Evolutionary conservation across 352 stramenopile species (phyloP).

Genomic region (Elongisporangium prolatum): DNA sequence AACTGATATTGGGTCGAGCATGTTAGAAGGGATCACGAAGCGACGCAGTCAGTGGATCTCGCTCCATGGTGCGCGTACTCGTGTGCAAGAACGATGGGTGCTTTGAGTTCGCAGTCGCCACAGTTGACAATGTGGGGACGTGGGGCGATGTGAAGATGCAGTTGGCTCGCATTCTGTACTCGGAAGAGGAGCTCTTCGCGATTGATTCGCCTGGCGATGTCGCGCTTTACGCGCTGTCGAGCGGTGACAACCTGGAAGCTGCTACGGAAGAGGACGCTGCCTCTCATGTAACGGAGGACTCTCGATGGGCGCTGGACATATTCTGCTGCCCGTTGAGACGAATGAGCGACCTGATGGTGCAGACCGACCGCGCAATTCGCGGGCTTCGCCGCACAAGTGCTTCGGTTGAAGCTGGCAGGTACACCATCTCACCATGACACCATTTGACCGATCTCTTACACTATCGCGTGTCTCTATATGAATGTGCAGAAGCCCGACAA

Average conservation of each 20-base stretch:
- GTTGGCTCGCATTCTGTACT: constrained; percentile 54
- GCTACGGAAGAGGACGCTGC: constrained; percentile 11
- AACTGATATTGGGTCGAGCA: background rate
- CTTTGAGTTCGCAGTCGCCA: constrained; percentile 59
- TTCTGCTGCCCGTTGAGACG: constrained; percentile 52
- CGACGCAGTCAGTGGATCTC: background rate
- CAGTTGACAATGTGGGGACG: constrained; percentile 14
- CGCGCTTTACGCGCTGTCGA: constrained; percentile 49
- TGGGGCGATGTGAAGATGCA: constrained; percentile 60
- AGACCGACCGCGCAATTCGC: constrained; percentile 53
- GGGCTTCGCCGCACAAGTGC: constrained; percentile 23
- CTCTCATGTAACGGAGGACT: constrained; percentile 26
- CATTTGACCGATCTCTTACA: background rate
- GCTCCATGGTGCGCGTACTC: constrained; percentile 44
- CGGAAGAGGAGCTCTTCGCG: constrained; percentile 68
- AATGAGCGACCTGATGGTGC: constrained; percentile 41
- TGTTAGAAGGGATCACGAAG: background rate
- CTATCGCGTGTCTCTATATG: no score
- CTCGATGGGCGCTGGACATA: constrained; percentile 77
- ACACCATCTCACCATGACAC: background rate
- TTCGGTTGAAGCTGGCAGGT: constrained; percentile 5
- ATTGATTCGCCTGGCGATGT: constrained; percentile 50
- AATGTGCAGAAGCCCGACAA: constrained; percentile 4
- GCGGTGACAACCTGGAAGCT: constrained; percentile 37
- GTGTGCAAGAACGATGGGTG: constrained; percentile 80